phyloP scores from a whole-genome alignment of 148 eudicot genomes.

The Gaultheria prostrata region DNA sequence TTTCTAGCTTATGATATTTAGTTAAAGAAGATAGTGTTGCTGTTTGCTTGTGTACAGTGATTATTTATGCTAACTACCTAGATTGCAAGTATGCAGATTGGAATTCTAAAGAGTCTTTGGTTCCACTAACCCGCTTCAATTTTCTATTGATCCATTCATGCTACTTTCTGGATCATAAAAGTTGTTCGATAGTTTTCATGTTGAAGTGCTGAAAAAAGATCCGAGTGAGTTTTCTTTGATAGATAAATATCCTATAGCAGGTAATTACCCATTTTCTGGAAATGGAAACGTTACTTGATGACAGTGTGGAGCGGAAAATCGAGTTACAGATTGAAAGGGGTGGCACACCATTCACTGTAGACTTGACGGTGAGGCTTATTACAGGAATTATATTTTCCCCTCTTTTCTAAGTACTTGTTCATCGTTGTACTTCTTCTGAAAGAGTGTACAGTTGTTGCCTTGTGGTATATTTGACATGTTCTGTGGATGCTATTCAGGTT shows the following conservation, averaged over 20 bases:
- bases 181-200: constrained; percentile 2
- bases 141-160: neutral
- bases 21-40: neutral
- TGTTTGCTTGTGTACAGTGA: neutral
- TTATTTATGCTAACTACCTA: neutral
- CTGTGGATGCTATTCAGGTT: constrained; percentile 57
- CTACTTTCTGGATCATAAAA: neutral
- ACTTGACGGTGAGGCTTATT: constrained; percentile 52
- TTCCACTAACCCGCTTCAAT: neutral
- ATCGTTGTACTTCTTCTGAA: neutral
- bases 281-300: constrained; percentile 86
- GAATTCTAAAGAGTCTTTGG: neutral
- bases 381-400: neutral
- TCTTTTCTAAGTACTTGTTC: neutral
- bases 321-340: constrained; percentile 93
- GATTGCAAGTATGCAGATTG: neutral
- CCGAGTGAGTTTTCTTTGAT: constrained; percentile 11
- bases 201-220: neutral
- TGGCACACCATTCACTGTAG: constrained; percentile 71
- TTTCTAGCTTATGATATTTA: neutral
- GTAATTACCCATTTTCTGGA: constrained; percentile 87
- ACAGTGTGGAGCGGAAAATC: constrained; percentile 64
- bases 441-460: neutral
- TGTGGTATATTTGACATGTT: neutral
- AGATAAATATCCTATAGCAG: constrained; percentile 43